These are phyloP conservation scores for Clonostachys sp. DNA, from an alignment of 2,329 filamentous ascomycete species.

Conservation along the genomic window DNA sequence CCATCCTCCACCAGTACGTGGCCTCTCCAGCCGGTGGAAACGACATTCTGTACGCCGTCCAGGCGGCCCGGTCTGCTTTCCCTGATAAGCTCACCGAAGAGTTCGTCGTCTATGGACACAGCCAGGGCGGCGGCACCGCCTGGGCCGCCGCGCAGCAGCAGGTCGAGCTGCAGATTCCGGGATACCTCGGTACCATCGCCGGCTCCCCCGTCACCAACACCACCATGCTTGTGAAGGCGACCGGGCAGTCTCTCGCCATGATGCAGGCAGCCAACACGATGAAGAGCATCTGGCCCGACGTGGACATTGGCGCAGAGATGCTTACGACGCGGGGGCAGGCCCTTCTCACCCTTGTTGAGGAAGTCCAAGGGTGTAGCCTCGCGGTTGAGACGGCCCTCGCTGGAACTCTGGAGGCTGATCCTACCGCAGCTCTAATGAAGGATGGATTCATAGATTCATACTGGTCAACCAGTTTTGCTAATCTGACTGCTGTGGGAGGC, in stretches of 20 bases:
- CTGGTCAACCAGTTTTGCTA: constrained; percentile 11
- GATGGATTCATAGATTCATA: constrained; percentile 10
- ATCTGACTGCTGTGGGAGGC: constrained; percentile 17
- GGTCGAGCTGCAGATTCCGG: constrained; percentile 17
- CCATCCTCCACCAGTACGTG: constrained; percentile 33
- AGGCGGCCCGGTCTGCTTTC: constrained; percentile 34
- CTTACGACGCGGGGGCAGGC: constrained; percentile 4
- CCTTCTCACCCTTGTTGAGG: constrained; percentile 5
- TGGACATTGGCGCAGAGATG: constrained; percentile 6
- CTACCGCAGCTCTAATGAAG: not conserved
- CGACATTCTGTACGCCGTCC: constrained; percentile 34
- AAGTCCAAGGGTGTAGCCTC: constrained; percentile 8
- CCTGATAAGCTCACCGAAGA: constrained; percentile 16
- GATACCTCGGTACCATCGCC: constrained; percentile 29
- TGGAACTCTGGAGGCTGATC: constrained; percentile 1
- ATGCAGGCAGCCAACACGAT: constrained; percentile 5
- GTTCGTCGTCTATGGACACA: constrained; percentile 40
- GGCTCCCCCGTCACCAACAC: constrained; percentile 17
- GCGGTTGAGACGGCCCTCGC: constrained; percentile 2
- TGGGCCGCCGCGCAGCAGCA: constrained; percentile 27
- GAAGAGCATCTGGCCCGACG: constrained; percentile 6
- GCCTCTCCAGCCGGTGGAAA: constrained; percentile 27
- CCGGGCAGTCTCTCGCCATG: constrained; percentile 3
- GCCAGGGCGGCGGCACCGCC: constrained; percentile 36
- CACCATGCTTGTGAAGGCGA: constrained; percentile 5